A percentile compares a stretch with the other conserved stretches of the same genome.
Conservation (phyloP, 75 land plant genomes). For the Picea glauca region DNA sequence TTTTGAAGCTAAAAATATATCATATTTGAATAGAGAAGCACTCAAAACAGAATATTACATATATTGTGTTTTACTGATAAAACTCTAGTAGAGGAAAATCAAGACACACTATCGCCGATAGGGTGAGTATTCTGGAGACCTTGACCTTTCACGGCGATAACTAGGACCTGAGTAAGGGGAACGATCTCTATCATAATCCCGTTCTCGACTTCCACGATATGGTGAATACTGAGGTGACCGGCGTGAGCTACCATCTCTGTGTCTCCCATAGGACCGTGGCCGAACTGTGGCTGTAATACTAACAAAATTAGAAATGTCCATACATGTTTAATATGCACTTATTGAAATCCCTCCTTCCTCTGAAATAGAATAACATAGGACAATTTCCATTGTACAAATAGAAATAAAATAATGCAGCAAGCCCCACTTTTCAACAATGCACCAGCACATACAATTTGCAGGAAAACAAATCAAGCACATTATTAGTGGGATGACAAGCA, state of each 20-base stretch:
- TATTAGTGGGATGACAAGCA: slow-evolving; percentile 1
- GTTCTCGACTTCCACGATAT: slow-evolving; percentile 40
- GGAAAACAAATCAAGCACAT: slow-evolving; percentile 17
- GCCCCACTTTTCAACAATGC: not conserved
- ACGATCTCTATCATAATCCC: slow-evolving; percentile 26
- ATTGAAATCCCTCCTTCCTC: not conserved
- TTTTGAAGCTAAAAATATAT: not conserved
- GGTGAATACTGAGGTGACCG: slow-evolving; percentile 71
- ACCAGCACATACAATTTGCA: not conserved
- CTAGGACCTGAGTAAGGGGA: slow-evolving; percentile 47
- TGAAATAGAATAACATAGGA: not conserved
- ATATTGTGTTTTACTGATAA: not conserved
- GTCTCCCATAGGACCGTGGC: slow-evolving; percentile 18
- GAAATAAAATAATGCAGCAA: not conserved
- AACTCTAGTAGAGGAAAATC: not conserved
- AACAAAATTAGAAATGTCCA: not conserved
- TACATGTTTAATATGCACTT: not conserved
- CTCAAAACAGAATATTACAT: not conserved
- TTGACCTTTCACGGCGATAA: slow-evolving; percentile 15
- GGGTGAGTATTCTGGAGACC: slow-evolving; percentile 11
- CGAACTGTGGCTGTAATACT: slow-evolving; percentile 16
- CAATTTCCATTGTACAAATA: not conserved
- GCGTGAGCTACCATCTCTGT: slow-evolving; percentile 30
- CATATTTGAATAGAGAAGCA: not conserved
- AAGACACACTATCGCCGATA: slow-evolving; percentile 4